phyloP scores from a whole-genome alignment of 805 yeast species.

The Candida boleticola region DNA sequence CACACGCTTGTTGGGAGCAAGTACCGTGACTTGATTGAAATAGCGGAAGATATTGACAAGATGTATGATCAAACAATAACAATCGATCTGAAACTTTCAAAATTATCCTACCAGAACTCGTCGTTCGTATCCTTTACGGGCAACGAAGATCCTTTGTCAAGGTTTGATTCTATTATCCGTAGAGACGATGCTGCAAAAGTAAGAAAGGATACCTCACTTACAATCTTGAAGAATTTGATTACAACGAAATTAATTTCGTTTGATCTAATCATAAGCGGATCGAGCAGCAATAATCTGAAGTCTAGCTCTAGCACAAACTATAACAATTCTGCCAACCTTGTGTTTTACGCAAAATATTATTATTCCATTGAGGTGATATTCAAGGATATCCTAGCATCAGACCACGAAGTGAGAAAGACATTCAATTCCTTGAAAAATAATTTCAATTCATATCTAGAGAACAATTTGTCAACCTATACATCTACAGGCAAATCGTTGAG shows the following conservation, averaged over 20 bases:
- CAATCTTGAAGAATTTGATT: constrained; percentile 28
- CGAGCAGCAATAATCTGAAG: background rate
- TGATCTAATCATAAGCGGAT: constrained; percentile 23
- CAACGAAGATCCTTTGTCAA: constrained; percentile 13
- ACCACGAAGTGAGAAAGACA: constrained; percentile 11
- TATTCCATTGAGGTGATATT: constrained; percentile 27
- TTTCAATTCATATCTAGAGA: constrained; percentile 24
- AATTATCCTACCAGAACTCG: constrained; percentile 30
- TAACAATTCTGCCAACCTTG: background rate
- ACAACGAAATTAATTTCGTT: constrained; percentile 27
- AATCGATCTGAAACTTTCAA: constrained; percentile 24
- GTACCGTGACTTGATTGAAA: constrained; percentile 41
- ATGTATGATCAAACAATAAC: constrained; percentile 23
- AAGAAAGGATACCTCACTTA: constrained; percentile 16
- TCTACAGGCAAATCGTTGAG: background rate
- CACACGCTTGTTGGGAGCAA: constrained; percentile 39
- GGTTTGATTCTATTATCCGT: constrained; percentile 20
- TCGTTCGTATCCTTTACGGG: constrained; percentile 25
- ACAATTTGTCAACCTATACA: constrained; percentile 1
- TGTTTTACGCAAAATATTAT: constrained; percentile 28
- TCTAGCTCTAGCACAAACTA: background rate
- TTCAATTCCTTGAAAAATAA: constrained; percentile 20
- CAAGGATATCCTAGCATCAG: constrained; percentile 13
- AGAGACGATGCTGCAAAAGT: constrained; percentile 15
- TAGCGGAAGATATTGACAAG: constrained; percentile 40